A percentile compares a stretch with the other conserved stretches of the same genome.
Conservation (phyloP, 2,329 filamentous ascomycete genomes). For the Leptoxyphium fumago region DNA sequence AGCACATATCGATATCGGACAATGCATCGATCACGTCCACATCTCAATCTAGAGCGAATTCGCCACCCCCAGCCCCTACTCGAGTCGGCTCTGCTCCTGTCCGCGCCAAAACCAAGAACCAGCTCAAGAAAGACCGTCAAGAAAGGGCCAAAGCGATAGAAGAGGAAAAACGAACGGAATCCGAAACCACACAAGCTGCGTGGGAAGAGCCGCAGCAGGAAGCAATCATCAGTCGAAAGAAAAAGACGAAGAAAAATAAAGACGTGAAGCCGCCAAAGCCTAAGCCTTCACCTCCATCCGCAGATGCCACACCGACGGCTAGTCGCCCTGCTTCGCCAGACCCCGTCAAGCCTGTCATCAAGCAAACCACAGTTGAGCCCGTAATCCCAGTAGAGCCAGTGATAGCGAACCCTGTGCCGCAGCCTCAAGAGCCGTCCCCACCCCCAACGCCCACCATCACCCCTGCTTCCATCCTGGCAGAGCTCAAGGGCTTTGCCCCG, state of each 20-base stretch:
- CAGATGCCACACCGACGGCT: slow-evolving; percentile 14
- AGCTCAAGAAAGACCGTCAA: slow-evolving; percentile 53
- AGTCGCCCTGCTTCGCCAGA: slow-evolving; percentile 17
- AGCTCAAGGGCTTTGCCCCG: slow-evolving; percentile 16
- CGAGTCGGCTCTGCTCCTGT: slow-evolving; percentile 56
- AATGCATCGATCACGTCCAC: slow-evolving; percentile 60
- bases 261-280: slow-evolving; percentile 15
- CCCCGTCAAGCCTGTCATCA: slow-evolving; percentile 2
- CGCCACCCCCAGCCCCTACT: slow-evolving; percentile 37
- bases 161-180: slow-evolving; percentile 23
- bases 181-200: slow-evolving; percentile 7
- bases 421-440: slow-evolving; percentile 16
- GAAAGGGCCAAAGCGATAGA: slow-evolving; percentile 30
- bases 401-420: slow-evolving; percentile 3
- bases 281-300: slow-evolving; percentile 14
- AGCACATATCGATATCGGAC: slow-evolving; percentile 51
- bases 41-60: slow-evolving; percentile 57
- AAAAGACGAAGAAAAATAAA: slow-evolving; percentile 60
- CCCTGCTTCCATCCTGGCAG: slow-evolving; percentile 18
- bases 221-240: slow-evolving; percentile 66
- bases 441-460: slow-evolving; percentile 18
- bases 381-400: slow-evolving; percentile 2
- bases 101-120: slow-evolving; percentile 59
- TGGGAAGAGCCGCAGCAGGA: slow-evolving; percentile 43
- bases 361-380: slow-evolving; percentile 1